Percentiles rank a stretch among this genome's conserved stretches.
These are phyloP conservation scores for Melampsora larici-populina DNA, from an alignment of 1,284 basidiomycete genomes.

Conservation along the genomic window DNA sequence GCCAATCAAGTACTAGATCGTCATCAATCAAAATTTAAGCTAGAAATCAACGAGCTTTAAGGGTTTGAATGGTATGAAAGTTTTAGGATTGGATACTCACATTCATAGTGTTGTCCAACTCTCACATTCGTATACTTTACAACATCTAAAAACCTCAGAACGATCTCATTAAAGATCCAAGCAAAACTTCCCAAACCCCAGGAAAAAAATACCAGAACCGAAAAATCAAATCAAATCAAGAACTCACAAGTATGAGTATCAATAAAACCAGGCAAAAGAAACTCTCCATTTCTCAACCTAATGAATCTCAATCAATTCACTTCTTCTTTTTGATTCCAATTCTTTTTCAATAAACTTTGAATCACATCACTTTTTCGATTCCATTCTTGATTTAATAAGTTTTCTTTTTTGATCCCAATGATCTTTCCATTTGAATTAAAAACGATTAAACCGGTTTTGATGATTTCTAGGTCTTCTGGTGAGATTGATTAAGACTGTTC, in stretches of 20 bases:
- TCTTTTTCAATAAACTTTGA: not conserved
- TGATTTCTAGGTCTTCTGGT: constrained; percentile 4
- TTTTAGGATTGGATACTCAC: not conserved
- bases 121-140: constrained; percentile 49
- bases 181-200: too few species aligned
- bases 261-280: constrained; percentile 52
- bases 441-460: too few species aligned
- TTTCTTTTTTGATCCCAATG: too few species aligned
- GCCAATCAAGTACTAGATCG: constrained; percentile 53
- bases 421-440: too few species aligned
- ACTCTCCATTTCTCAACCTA: constrained; percentile 48
- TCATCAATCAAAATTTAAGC: too few species aligned
- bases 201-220: too few species aligned
- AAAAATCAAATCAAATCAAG: too few species aligned
- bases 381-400: not conserved
- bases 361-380: not conserved
- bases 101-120: constrained; percentile 51
- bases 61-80: too few species aligned
- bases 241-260: constrained; percentile 53
- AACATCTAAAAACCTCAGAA: too few species aligned
- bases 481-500: constrained; percentile 20
- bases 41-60: too few species aligned
- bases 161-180: too few species aligned
- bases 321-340: not conserved
- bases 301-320: constrained; percentile 41